phyloP scores from a whole-genome alignment of 305 asterid species.

The Fraxinus greggii region DNA sequence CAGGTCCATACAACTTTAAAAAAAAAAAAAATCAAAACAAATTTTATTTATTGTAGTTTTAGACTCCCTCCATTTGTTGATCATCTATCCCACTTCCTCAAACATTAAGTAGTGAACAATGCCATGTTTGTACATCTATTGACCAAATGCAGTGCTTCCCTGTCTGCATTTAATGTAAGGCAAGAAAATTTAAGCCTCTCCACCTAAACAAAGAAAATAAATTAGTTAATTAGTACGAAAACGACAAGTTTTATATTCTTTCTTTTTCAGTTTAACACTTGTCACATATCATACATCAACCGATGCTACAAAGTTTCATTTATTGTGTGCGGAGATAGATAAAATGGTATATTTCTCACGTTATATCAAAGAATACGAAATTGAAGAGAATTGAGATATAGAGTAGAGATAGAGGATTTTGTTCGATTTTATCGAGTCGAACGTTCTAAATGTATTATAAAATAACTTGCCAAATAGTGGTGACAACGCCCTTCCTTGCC shows the following conservation, averaged over 20 bases:
- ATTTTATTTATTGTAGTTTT: not conserved
- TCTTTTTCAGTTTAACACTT: not conserved
- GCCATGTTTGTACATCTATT: not conserved
- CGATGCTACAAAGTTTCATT: not conserved
- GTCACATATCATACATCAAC: not conserved
- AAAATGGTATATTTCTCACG: too few species aligned
- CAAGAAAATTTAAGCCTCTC: not conserved
- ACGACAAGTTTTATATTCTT: not conserved
- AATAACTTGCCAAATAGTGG: too few species aligned
- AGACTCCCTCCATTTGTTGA: not conserved
- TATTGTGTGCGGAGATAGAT: too few species aligned
- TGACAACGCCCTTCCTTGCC: too few species aligned
- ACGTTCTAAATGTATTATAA: too few species aligned
- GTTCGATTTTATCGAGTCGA: not conserved
- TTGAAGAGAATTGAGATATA: too few species aligned
- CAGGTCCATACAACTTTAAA: too few species aligned
- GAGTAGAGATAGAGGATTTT: not conserved
- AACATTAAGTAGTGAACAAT: not conserved
- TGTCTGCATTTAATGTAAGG: not conserved
- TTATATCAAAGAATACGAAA: too few species aligned
- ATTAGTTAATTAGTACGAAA: too few species aligned
- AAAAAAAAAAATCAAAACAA: too few species aligned
- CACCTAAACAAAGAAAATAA: not conserved
- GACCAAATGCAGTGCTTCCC: not conserved
- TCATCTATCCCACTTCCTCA: not conserved